Evolutionary conservation across 345 rosid species (phyloP).

Genomic region (Eucalyptus guilfoylei): DNA sequence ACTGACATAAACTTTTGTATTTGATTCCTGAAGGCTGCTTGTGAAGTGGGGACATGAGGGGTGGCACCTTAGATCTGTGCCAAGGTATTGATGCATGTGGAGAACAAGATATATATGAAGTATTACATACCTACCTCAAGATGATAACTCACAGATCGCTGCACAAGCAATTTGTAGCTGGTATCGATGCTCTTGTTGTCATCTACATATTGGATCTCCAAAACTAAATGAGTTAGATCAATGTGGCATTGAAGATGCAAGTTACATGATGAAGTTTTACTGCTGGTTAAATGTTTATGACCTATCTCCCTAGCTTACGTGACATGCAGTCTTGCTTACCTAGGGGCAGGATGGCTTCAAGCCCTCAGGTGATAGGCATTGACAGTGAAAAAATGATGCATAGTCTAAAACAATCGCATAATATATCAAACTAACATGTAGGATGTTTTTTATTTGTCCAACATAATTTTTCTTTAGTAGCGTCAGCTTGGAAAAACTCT

Average conservation of each 20-base stretch:
- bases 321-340: not conserved
- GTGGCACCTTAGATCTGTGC: not conserved
- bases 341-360: not conserved
- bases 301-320: not conserved
- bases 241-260: not conserved
- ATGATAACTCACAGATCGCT: not conserved
- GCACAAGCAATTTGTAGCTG: not conserved
- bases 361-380: not conserved
- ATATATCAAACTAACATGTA: not conserved
- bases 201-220: not conserved
- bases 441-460: not conserved
- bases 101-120: not conserved
- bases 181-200: not conserved
- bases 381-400: not conserved
- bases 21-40: not conserved
- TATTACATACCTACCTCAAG: not conserved
- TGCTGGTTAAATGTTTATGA: not conserved
- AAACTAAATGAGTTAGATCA: not conserved
- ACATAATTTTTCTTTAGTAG: not conserved
- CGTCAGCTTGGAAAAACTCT: not conserved
- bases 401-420: not conserved
- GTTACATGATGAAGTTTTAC: not conserved
- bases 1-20: not conserved
- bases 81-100: not conserved
- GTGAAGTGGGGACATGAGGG: not conserved